These are phyloP conservation scores for Aspergillus pseudotamarii DNA, from an alignment of 2,329 filamentous ascomycete species.

Conservation along the genomic window DNA sequence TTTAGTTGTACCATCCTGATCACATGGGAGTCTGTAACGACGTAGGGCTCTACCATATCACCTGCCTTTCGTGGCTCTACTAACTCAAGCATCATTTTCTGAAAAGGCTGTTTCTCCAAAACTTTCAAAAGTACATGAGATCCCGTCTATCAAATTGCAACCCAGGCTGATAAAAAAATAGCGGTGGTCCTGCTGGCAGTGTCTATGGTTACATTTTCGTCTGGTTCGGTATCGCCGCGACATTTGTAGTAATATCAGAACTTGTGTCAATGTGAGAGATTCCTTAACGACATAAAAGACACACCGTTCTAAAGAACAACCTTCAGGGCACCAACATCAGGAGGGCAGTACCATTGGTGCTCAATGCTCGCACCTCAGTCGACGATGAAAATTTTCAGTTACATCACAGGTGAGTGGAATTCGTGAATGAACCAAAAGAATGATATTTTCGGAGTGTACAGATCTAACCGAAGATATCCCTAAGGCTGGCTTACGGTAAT, in stretches of 20 bases:
- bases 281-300: no score
- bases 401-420: constrained; percentile 32
- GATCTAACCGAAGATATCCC: no score
- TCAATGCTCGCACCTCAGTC: constrained; percentile 43
- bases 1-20: constrained; percentile 45
- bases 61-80: not conserved
- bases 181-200: constrained; percentile 36
- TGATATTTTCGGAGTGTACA: not conserved
- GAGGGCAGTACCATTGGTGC: constrained; percentile 46
- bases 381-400: constrained; percentile 42
- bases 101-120: constrained; percentile 15
- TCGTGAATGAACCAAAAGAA: fast-evolving
- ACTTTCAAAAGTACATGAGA: constrained; percentile 24
- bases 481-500: constrained; percentile 45
- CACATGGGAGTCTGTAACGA: constrained; percentile 37
- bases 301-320: not conserved
- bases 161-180: not conserved
- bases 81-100: not conserved
- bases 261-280: constrained; percentile 36
- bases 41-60: not conserved
- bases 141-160: not conserved
- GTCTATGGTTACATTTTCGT: constrained; percentile 38
- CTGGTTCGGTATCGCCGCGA: constrained; percentile 32
- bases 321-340: constrained; percentile 37
- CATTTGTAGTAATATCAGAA: constrained; percentile 34